Evolutionary conservation across 2,329 filamentous ascomycete species (phyloP).

Genomic region (Cytospora leucostoma): DNA sequence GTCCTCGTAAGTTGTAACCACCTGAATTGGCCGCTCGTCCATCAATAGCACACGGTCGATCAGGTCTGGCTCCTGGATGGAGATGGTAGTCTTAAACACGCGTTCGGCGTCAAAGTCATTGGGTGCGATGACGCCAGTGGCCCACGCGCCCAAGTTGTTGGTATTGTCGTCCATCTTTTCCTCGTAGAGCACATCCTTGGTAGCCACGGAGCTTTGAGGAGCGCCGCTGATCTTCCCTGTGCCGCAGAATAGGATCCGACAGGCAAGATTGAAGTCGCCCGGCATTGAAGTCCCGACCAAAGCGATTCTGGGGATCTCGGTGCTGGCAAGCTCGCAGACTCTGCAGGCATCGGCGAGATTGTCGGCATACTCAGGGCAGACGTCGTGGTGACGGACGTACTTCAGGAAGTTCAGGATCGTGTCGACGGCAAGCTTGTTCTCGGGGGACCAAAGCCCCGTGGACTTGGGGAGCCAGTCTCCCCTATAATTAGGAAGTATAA

Average conservation of each 20-base stretch:
- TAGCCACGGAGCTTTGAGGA: neutral
- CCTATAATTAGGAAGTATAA: conserved; percentile 36
- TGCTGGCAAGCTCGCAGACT: conserved; percentile 66
- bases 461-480: conserved; percentile 58
- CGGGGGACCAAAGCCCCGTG: conserved; percentile 55
- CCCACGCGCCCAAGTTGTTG: conserved; percentile 29
- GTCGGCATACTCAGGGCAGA: conserved; percentile 76
- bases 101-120: conserved; percentile 45
- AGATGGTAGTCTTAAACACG: conserved; percentile 48
- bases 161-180: conserved; percentile 33
- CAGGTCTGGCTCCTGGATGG: conserved; percentile 38
- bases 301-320: conserved; percentile 65
- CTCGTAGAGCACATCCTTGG: conserved; percentile 17
- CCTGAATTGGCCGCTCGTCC: conserved; percentile 32
- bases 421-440: conserved; percentile 61
- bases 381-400: conserved; percentile 81
- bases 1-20: conserved; percentile 45
- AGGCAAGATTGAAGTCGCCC: conserved; percentile 78
- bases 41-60: conserved; percentile 36
- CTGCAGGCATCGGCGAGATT: conserved; percentile 67
- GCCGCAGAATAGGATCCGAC: conserved; percentile 65
- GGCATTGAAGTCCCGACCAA: conserved; percentile 60
- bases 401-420: conserved; percentile 85
- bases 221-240: conserved; percentile 1
- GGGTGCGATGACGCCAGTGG: conserved; percentile 36